Conservation (phyloP, 2,329 filamentous ascomycete species). For the Aplosporella prunicola region DNA sequence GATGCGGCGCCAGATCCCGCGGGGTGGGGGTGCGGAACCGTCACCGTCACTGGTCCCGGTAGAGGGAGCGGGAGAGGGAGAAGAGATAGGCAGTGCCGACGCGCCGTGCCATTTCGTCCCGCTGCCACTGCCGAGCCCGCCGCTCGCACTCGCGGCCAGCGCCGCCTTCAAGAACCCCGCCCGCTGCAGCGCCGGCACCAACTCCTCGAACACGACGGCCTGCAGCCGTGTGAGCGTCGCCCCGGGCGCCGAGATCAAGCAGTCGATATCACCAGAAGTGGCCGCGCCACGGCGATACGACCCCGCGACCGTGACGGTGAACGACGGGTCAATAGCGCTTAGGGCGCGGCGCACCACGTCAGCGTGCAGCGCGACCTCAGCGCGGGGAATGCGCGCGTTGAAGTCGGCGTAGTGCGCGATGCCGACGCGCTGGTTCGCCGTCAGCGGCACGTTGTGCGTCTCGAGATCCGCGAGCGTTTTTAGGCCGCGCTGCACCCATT, state of each 20-base stretch:
- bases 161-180: conserved; percentile 59
- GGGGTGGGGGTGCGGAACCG: too few species aligned
- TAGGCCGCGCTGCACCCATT: conserved; percentile 68
- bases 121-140: conserved; percentile 26
- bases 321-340: conserved; percentile 48
- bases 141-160: conserved; percentile 50
- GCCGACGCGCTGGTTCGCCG: conserved; percentile 61
- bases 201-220: conserved; percentile 49
- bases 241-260: conserved; percentile 64
- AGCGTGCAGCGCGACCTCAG: conserved; percentile 63
- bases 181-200: conserved; percentile 54
- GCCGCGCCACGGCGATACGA: conserved; percentile 74
- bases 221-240: conserved; percentile 46
- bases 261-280: conserved; percentile 72
- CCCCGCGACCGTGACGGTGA: conserved; percentile 68
- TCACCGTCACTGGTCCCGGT: too few species aligned
- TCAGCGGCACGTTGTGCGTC: conserved; percentile 50
- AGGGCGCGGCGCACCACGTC: conserved; percentile 53
- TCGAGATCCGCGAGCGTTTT: conserved; percentile 64
- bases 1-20: conserved; percentile 63
- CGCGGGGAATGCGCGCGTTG: conserved; percentile 64
- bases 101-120: conserved; percentile 86
- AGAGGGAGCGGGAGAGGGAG: too few species aligned
- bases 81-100: conserved; percentile 53
- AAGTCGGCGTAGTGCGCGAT: conserved; percentile 75